phyloP scores from a whole-genome alignment of 108 stramenopile species.

The Cylindrotheca closterium region DNA sequence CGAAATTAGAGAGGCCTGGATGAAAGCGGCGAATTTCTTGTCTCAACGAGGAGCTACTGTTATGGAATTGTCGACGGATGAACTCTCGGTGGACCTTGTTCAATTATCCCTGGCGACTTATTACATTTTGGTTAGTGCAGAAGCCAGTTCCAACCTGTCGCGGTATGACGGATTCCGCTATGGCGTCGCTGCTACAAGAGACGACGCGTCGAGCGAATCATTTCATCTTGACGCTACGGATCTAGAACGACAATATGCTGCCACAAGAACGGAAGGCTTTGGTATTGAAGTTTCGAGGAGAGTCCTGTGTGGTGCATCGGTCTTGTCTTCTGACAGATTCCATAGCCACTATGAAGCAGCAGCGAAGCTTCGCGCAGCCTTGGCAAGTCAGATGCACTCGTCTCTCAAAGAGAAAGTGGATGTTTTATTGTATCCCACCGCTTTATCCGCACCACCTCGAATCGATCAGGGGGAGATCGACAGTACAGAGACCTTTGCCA shows the following conservation, averaged over 20 bases:
- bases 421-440: constrained; percentile 77
- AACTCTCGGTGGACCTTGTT: constrained; percentile 64
- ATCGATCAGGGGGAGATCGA: constrained; percentile 44
- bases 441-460: constrained; percentile 53
- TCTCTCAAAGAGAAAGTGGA: constrained; percentile 61
- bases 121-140: constrained; percentile 94
- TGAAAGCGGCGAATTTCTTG: constrained; percentile 42
- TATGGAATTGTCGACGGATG: constrained; percentile 41
- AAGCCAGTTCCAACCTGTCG: constrained; percentile 95
- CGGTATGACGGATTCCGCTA: constrained; percentile 96
- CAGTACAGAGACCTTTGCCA: constrained; percentile 77
- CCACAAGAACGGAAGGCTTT: constrained; percentile 67
- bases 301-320: constrained; percentile 79
- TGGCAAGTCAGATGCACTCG: constrained; percentile 59
- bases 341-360: constrained; percentile 89
- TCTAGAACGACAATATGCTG: constrained; percentile 71
- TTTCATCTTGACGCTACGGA: constrained; percentile 21
- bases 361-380: constrained; percentile 59
- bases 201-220: not conserved
- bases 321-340: constrained; percentile 84
- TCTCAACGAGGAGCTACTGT: constrained; percentile 60
- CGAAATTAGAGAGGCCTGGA: constrained; percentile 57
- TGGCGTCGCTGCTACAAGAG: constrained; percentile 41
- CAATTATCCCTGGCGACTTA: constrained; percentile 87
- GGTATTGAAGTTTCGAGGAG: constrained; percentile 81